Evolutionary conservation across 1,284 basidiomycete genomes (phyloP), one percentile per base, ranked within the genome.

Genomic region (Ganoderma meredithae): DNA sequence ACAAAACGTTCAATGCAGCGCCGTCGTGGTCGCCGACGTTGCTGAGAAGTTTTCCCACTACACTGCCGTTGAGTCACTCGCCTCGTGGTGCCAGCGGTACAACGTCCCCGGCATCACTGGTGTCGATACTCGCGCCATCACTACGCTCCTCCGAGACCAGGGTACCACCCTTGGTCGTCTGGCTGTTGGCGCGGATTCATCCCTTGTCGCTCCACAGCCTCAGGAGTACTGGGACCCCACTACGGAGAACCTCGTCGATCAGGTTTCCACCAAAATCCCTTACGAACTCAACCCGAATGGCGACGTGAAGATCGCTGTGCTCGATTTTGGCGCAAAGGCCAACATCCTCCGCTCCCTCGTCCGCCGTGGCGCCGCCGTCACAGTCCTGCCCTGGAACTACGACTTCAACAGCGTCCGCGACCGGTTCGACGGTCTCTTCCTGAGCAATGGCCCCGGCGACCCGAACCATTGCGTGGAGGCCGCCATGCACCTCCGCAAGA

Each of bases 301-400:
- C 47, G 92, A 95, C 69, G 89, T 97, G 75, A 94, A 93, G 78
- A 95, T 99, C 72, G 97, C 97, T 31, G 92, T 99, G 40, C 90
- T 99, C 72, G 97, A 99, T 81, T 99, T 98, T 80, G 98, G 98
- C 72, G 93, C 92, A 73, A 99, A 99, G 82, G 97, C 97, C 70
- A 99, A 99, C 83, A 99, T 99, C 72, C 83, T 96, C 68, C 95
- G 97, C 69, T 93, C 95, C 9, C 90, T 99, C 67, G 90, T 98
- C 74, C 92, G 94, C 73, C 92, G 96, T 52, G 94, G 91, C 62
- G 97, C 96, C 0, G 88, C 93, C 39, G 95, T 99, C 62, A 99
- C 97, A 6, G 97, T 99, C 59, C 85, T 99, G 25, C 97, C 97
- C 0, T 99, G 98, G 97, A 91, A 99, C 83, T 97, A 87, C 80